A percentile compares a stretch with the other conserved stretches of the same genome.
Conservation (phyloP, 2,329 filamentous ascomycete genomes). For the Nemania sp. region DNA sequence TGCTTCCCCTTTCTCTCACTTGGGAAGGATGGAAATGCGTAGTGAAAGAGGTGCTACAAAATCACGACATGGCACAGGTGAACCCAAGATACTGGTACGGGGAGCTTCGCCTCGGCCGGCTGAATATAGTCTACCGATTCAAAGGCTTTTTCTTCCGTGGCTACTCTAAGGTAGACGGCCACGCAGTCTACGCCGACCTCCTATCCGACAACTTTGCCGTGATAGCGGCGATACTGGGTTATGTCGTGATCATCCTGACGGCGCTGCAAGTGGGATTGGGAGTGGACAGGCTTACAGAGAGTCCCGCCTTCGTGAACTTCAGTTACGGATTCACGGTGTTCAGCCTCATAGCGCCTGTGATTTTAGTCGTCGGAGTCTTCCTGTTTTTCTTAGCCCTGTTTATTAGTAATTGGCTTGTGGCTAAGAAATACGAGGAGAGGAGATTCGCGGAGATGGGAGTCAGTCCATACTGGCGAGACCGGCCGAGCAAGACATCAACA, state of each 20-base stretch:
- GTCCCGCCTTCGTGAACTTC: slow-evolving; percentile 35
- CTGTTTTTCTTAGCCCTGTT: slow-evolving; percentile 32
- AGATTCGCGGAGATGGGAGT: slow-evolving; percentile 38
- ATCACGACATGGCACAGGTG: slow-evolving; percentile 36
- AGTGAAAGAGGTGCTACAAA: slow-evolving; percentile 29
- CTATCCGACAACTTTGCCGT: slow-evolving; percentile 46
- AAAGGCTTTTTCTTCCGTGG: slow-evolving; percentile 34
- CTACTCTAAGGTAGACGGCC: slow-evolving; percentile 34
- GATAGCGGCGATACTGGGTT: slow-evolving; percentile 44
- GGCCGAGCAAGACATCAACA: not conserved
- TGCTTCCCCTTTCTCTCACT: slow-evolving; percentile 41
- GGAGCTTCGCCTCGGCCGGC: slow-evolving; percentile 44
- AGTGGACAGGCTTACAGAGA: slow-evolving; percentile 29
- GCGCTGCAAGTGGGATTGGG: slow-evolving; percentile 40
- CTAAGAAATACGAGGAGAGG: slow-evolving; percentile 33
- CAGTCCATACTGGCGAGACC: slow-evolving; percentile 33
- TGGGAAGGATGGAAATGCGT: slow-evolving; percentile 45
- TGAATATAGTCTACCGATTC: slow-evolving; percentile 48
- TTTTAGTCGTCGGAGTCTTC: slow-evolving; percentile 29
- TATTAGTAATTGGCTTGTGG: slow-evolving; percentile 34
- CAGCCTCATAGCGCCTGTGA: slow-evolving; percentile 37
- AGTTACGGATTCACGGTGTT: slow-evolving; percentile 40
- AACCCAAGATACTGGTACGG: slow-evolving; percentile 46
- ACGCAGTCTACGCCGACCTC: slow-evolving; percentile 43
- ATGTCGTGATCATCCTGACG: slow-evolving; percentile 41